These are phyloP conservation scores for Annulohypoxylon moriforme DNA, from an alignment of 495 filamentous ascomycete genomes.

Conservation along the genomic window DNA sequence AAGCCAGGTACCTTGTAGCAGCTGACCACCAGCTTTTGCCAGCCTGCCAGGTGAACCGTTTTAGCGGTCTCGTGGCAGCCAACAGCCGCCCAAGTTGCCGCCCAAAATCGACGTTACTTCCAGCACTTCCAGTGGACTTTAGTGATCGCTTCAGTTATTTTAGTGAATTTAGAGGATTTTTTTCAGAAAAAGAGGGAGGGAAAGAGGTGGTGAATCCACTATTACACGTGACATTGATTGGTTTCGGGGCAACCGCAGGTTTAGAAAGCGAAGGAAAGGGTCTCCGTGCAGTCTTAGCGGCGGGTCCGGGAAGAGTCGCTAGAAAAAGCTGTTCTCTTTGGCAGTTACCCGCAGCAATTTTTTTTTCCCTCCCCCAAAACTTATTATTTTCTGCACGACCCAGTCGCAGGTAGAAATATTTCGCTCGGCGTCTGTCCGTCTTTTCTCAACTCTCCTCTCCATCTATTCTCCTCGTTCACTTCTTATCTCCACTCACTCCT, in stretches of 20 bases:
- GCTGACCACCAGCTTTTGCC: background rate
- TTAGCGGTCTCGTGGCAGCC: background rate
- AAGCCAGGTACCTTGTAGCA: constrained; percentile 12
- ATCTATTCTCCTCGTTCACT: constrained; percentile 50
- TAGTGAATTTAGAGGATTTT: constrained; percentile 12
- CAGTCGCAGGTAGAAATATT: constrained; percentile 50
- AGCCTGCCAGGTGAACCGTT: no score
- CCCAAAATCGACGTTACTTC: background rate
- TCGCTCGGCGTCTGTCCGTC: constrained; percentile 47
- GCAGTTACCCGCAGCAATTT: constrained; percentile 54
- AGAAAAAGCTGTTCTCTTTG: constrained; percentile 51
- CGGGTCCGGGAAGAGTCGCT: constrained; percentile 52
- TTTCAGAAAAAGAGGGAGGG: background rate
- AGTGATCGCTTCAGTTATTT: constrained; percentile 27
- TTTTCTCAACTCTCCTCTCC: constrained; percentile 48
- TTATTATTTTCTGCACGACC: constrained; percentile 44
- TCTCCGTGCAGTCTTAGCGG: constrained; percentile 47
- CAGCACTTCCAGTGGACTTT: constrained; percentile 16
- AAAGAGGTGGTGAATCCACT: constrained; percentile 19
- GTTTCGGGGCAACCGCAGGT: constrained; percentile 50
- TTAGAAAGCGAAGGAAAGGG: constrained; percentile 57
- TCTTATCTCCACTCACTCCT: constrained; percentile 59
- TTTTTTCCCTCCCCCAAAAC: constrained; percentile 57
- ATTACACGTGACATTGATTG: constrained; percentile 40
- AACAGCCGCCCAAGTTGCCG: constrained; percentile 5